Percentiles rank a stretch among this genome's conserved stretches.
These are phyloP conservation scores for Teunomyces panamensis DNA, from an alignment of 805 yeast species.

Conservation along the genomic window DNA sequence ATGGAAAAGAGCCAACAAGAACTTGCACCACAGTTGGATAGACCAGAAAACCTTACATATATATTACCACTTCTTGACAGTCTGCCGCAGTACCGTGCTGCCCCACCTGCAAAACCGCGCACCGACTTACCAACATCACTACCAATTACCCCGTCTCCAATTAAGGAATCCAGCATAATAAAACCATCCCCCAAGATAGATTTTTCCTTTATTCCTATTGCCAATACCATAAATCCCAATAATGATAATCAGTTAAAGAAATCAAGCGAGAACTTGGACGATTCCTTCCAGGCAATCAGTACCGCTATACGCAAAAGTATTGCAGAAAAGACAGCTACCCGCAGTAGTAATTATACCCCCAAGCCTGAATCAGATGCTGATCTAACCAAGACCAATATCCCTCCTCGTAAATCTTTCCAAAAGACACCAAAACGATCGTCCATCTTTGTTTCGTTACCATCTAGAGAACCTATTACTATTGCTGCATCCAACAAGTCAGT, in stretches of 20 bases:
- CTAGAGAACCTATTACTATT: constrained; percentile 35
- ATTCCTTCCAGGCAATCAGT: constrained; percentile 48
- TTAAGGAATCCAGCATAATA: background rate
- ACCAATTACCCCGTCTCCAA: constrained; percentile 6
- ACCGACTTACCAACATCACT: background rate
- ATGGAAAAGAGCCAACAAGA: constrained; percentile 6
- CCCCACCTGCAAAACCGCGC: background rate
- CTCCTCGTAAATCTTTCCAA: constrained; percentile 7
- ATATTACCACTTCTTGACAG: constrained; percentile 2
- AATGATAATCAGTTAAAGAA: constrained; percentile 4
- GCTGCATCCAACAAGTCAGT: constrained; percentile 6
- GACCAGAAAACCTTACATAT: constrained; percentile 5
- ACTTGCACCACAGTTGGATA: constrained; percentile 1
- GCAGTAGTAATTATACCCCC: constrained; percentile 1
- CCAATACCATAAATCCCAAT: constrained; percentile 12
- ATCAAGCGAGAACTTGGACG: constrained; percentile 19
- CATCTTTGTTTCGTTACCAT: constrained; percentile 35
- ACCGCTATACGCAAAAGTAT: constrained; percentile 45
- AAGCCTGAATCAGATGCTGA: background rate
- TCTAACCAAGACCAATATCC: background rate
- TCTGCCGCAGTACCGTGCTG: constrained; percentile 1
- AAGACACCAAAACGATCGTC: constrained; percentile 33
- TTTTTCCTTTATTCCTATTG: constrained; percentile 22
- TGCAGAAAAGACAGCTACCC: constrained; percentile 26
- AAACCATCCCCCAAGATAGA: constrained; percentile 17